phyloP scores from a whole-genome alignment of 495 filamentous ascomycete genomes.

The Penicillium bovifimosum region DNA sequence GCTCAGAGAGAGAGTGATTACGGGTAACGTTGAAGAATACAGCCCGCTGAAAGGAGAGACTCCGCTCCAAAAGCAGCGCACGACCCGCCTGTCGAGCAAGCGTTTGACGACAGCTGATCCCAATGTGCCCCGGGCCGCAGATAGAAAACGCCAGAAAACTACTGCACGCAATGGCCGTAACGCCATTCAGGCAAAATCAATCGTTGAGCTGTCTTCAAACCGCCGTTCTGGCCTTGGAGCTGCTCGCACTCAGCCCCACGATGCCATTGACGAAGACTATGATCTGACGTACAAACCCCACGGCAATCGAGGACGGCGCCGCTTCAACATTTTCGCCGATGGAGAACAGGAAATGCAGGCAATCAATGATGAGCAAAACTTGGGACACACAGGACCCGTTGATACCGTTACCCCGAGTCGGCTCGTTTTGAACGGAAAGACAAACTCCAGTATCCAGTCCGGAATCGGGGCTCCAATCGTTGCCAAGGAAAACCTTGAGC shows the following conservation, averaged over 20 bases:
- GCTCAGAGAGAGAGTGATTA: slow-evolving; percentile 53
- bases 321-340: slow-evolving; percentile 38
- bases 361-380: slow-evolving; percentile 10
- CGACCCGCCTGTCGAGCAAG: slow-evolving; percentile 20
- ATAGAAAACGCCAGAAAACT: slow-evolving; percentile 22
- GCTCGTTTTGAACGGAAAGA: slow-evolving; percentile 19
- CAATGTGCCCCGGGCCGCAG: slow-evolving; percentile 27
- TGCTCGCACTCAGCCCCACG: slow-evolving; percentile 4
- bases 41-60: slow-evolving; percentile 46
- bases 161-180: slow-evolving; percentile 1
- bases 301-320: slow-evolving; percentile 17
- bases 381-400: slow-evolving; percentile 1
- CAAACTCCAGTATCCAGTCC: slow-evolving; percentile 10
- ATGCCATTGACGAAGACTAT: slow-evolving; percentile 29
- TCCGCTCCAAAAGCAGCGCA: slow-evolving; percentile 36
- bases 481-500: slow-evolving; percentile 45
- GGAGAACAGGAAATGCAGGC: background rate
- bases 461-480: background rate
- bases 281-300: slow-evolving; percentile 20
- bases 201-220: background rate
- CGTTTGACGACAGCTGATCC: slow-evolving; percentile 26
- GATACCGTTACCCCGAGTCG: slow-evolving; percentile 21
- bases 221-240: slow-evolving; percentile 1
- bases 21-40: slow-evolving; percentile 49
- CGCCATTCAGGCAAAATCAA: background rate